Evolutionary conservation across 805 yeast genomes (phyloP), one percentile per base, ranked within the genome.

Genomic region (Scheffersomyces ergatensis): DNA sequence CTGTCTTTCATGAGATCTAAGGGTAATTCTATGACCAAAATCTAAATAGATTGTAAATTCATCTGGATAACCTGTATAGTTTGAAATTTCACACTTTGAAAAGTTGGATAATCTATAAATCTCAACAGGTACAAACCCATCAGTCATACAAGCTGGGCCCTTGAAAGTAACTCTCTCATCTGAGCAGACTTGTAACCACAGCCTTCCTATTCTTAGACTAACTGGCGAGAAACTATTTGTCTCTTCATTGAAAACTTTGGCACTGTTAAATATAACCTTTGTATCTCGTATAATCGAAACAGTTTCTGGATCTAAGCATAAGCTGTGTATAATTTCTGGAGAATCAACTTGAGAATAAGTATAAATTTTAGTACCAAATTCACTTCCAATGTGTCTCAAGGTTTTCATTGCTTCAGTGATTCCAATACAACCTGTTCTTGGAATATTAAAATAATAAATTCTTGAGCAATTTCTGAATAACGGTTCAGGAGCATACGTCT

Each of bases 121-220:
- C 34, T 68, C 72, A 13, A 66, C 65, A 1, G 74, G 70, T 8
- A 54, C 49, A 39, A 63, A 60, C 0, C 58, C 54, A 19, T 49
- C 46, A 3, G 69, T 64, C 0, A 51, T 60, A 17, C 54, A 43
- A 8, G 49, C 34, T 4, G 51, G 50, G 6, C 49, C 53, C 12
- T 45, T 43, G 23, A 58, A 59, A 4, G 43, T 37, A 5, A 52
- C 45, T 17, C 41, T 35, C 5, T 60, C 60, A 19, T 53, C 60
- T 3, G 54, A 49, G 43, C 65, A 66, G 4, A 85, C 60, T 54
- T 85, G 90, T 33, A 87, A 53, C 62, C 70, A 83, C 49, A 78
- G 79, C 42, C 84, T 75, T 6, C 96, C 96, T 39, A 88, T 73
- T 50, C 78, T 81, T 44, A 88, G 43, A 0, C 78, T 74, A 3